These are phyloP conservation scores for Eucalyptus sideroxylon DNA, from an alignment of 345 rosid species.

Conservation along the genomic window DNA sequence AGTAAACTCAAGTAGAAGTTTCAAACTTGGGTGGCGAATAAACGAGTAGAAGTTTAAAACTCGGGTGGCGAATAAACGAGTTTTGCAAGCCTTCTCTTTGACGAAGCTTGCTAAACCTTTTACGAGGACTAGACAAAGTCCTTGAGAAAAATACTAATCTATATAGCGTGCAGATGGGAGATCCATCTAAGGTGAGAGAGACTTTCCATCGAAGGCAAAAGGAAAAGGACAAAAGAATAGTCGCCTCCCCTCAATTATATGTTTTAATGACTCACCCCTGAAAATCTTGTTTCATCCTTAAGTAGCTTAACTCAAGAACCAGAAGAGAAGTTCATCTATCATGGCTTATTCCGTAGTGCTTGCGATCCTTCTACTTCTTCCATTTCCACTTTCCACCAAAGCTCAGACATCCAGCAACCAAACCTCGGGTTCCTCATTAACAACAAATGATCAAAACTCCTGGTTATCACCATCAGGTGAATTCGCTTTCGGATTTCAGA, in stretches of 20 bases:
- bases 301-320: neutral
- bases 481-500: slow-evolving; percentile 37
- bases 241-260: neutral
- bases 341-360: neutral
- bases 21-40: neutral
- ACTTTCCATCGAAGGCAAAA: neutral
- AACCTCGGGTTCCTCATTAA: slow-evolving; percentile 8
- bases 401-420: slow-evolving; percentile 8
- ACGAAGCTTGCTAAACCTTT: neutral
- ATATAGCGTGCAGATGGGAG: neutral
- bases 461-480: slow-evolving; percentile 41
- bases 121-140: neutral
- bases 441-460: neutral
- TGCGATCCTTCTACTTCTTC: neutral
- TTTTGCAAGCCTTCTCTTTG: neutral
- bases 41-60: neutral
- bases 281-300: neutral
- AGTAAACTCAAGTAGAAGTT: neutral
- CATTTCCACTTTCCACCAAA: neutral
- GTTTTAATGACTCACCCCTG: neutral
- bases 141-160: neutral
- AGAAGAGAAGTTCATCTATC: neutral
- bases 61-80: neutral
- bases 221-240: neutral
- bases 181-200: neutral